Evolutionary conservation across 2,329 filamentous ascomycete species (phyloP), one percentile per base, ranked within the genome.

Genomic region (Fusarium sp.): DNA sequence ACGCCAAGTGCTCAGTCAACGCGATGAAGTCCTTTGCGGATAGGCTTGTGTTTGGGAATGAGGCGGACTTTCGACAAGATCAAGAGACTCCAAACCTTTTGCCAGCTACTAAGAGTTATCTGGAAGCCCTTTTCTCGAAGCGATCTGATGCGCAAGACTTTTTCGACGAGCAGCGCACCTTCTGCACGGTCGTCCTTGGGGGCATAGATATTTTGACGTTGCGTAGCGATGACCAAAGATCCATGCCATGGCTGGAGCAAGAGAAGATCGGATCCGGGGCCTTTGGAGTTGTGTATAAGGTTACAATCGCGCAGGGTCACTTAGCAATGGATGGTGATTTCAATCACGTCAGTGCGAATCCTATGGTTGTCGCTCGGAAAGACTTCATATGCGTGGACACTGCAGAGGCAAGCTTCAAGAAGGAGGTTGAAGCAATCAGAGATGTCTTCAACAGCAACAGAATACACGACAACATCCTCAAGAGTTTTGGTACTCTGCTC

Each of bases 51-150:
- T 30, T 46, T 3, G 44, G 44, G 10, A 3, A 15, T 18, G n/a
- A 4, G 26, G 44, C 44, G 14, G 0, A 30, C 9, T 23, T 11
- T 2, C 26, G 27, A 3, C 26, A n/a, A 7, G 27, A 46, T 4
- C 4, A 26, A 26, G 44, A 46, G 14, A 46, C 44, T 7, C 44
- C 44, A n/a, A n/a, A 30, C 10, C 3, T 46, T 6, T 23, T 46
- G 3, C 44, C 44, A 10, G 44, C 44, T 3, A 30, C 17, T 3
- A 3, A n/a, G 18, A 17, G 2, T 6, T 46, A 15, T 30, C 44
- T 46, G 10, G 1, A 0, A 0, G 10, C 1, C 13, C 26, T 46
- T 3, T 46, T 46, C 26, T 23, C 23, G 23, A 23, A 30, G 12
- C 13, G 0, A 11, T 6, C 14, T 2, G 44, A 46, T 17, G 8